phyloP scores from a whole-genome alignment of 1,139 yeast species.

The Saccharomyces pastorianus region DNA sequence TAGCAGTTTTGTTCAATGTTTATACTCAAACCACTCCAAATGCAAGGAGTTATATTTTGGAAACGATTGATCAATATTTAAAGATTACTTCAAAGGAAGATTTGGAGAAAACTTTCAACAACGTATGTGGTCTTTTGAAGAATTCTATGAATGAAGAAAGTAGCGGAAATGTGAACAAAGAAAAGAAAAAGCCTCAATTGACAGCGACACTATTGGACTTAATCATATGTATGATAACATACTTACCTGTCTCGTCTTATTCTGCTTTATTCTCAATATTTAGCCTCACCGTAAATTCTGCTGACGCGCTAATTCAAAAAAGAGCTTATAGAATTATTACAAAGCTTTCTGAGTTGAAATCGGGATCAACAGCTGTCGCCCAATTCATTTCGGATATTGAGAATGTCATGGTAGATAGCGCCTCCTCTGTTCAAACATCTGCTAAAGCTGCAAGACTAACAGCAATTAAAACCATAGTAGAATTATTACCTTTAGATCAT shows the following conservation, averaged over 20 bases:
- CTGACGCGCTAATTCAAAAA: constrained; percentile 71
- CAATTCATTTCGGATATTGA: constrained; percentile 53
- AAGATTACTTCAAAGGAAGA: constrained; percentile 63
- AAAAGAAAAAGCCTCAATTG: constrained; percentile 37
- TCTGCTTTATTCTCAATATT: constrained; percentile 72
- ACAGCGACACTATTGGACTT: constrained; percentile 87
- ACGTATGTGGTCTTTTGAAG: constrained; percentile 72
- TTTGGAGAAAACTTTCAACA: constrained; percentile 68
- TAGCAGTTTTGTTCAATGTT: constrained; percentile 84
- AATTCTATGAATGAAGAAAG: constrained; percentile 63
- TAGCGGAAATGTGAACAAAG: constrained; percentile 22
- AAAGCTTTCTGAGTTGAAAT: constrained; percentile 58
- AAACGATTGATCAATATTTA: constrained; percentile 74
- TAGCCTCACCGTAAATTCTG: constrained; percentile 52
- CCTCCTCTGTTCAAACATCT: constrained; percentile 56
- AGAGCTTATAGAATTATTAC: constrained; percentile 79
- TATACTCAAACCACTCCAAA: constrained; percentile 82
- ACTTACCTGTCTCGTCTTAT: constrained; percentile 64
- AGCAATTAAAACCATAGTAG: constrained; percentile 55
- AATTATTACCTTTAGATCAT: constrained; percentile 52
- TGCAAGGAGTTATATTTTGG: constrained; percentile 74
- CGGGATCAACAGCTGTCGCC: constrained; percentile 48
- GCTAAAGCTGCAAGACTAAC: constrained; percentile 76
- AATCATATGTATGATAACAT: constrained; percentile 76
- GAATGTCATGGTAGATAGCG: constrained; percentile 48